phyloP scores from a whole-genome alignment of 2,329 filamentous ascomycete species.

The Rosellinia necatrix region DNA sequence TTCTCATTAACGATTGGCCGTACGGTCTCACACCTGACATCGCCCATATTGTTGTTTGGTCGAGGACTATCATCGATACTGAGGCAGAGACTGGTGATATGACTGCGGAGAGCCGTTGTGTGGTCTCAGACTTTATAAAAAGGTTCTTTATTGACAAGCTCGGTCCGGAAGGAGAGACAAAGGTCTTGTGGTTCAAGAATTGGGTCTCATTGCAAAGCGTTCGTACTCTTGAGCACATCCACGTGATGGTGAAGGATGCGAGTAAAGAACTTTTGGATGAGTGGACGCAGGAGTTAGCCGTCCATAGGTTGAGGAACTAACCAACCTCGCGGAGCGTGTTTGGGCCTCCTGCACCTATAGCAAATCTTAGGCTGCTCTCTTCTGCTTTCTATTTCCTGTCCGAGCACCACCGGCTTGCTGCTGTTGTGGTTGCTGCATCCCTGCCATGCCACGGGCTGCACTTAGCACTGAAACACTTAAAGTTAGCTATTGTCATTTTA shows the following conservation, averaged over 20 bases:
- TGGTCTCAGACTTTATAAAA: slow-evolving; percentile 72
- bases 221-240: slow-evolving; percentile 85
- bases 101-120: slow-evolving; percentile 66
- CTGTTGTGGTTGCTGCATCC: slow-evolving; percentile 47
- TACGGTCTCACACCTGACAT: slow-evolving; percentile 73
- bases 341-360: not conserved
- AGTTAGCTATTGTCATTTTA: too few species aligned
- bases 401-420: slow-evolving; percentile 39
- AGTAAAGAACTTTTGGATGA: slow-evolving; percentile 55
- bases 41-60: slow-evolving; percentile 91
- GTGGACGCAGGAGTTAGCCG: slow-evolving; percentile 57
- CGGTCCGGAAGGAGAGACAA: slow-evolving; percentile 52
- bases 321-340: not conserved
- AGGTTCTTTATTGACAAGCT: slow-evolving; percentile 68
- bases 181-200: slow-evolving; percentile 89
- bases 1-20: slow-evolving; percentile 91
- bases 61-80: slow-evolving; percentile 77
- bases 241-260: slow-evolving; percentile 69
- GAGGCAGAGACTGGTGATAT: slow-evolving; percentile 73
- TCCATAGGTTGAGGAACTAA: slow-evolving; percentile 37
- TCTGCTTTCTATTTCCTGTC: slow-evolving; percentile 57
- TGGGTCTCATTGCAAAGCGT: slow-evolving; percentile 89
- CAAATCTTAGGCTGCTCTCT: slow-evolving; percentile 53
- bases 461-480: too few species aligned
- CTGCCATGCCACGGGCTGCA: slow-evolving; percentile 58